phyloP scores from a whole-genome alignment of 257 asterid species.

The Ocimum tenuiflorum region DNA sequence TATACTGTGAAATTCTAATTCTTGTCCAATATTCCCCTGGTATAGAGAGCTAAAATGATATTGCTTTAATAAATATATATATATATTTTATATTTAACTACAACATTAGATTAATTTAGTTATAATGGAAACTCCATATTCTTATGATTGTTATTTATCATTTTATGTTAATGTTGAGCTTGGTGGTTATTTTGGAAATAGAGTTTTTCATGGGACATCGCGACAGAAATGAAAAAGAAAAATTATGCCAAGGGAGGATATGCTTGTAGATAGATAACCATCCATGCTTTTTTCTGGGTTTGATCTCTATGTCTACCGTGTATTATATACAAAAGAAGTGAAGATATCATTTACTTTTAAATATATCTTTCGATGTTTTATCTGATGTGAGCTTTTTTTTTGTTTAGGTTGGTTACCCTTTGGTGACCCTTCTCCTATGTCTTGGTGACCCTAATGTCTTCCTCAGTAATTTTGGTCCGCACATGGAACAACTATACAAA shows the following conservation, averaged over 20 bases:
- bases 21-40: too few species aligned
- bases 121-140: background rate
- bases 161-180: too few species aligned
- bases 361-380: conserved; percentile 13
- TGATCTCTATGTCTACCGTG: conserved; percentile 1
- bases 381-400: conserved; percentile 18
- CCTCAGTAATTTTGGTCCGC: conserved; percentile 80
- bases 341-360: background rate
- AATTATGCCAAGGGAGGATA: background rate
- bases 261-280: background rate
- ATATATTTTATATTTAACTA: too few species aligned
- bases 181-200: background rate
- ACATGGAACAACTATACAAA: conserved; percentile 96
- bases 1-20: too few species aligned
- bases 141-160: background rate
- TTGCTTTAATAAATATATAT: too few species aligned
- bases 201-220: background rate
- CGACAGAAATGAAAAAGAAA: background rate
- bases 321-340: background rate
- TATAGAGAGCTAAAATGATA: too few species aligned
- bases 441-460: conserved; percentile 93
- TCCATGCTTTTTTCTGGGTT: conserved; percentile 8
- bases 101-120: too few species aligned
- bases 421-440: conserved; percentile 96
- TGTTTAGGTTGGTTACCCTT: conserved; percentile 87